Evolutionary conservation across 768 basidiomycete genomes (phyloP).

Genomic region (Daedaleopsis nitida): DNA sequence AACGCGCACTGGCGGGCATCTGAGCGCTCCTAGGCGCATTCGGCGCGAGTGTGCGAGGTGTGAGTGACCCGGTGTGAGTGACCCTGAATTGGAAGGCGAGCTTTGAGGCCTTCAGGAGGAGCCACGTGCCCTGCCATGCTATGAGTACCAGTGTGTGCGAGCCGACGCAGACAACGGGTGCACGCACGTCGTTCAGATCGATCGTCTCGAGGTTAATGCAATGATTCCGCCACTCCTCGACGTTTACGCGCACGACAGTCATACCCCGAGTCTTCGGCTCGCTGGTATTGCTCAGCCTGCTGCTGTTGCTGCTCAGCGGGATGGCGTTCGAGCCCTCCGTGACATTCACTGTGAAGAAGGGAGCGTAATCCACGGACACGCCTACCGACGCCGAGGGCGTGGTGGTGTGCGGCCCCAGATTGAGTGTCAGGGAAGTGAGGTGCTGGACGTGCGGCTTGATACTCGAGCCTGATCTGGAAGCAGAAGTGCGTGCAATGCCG

Average conservation of each 20-base stretch:
- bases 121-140: conserved; percentile 43
- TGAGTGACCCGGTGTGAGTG: too few relatives aligned
- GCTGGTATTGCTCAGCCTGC: too few relatives aligned
- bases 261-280: not conserved
- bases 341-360: conserved; percentile 49
- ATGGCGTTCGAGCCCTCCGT: conserved; percentile 48
- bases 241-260: conserved; percentile 48
- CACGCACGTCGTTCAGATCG: conserved; percentile 42
- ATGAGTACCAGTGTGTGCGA: not conserved
- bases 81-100: conserved; percentile 56
- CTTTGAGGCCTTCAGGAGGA: conserved; percentile 44
- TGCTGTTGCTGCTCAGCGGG: conserved; percentile 29
- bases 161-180: conserved; percentile 7
- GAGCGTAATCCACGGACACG: conserved; percentile 49
- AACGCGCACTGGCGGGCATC: too few relatives aligned
- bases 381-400: conserved; percentile 48
- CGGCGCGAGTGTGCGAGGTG: too few relatives aligned
- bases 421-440: conserved; percentile 44
- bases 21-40: too few relatives aligned
- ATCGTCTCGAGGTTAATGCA: conserved; percentile 54
- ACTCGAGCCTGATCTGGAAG: conserved; percentile 53
- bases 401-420: conserved; percentile 53
- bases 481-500: too few relatives aligned
- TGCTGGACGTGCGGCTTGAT: conserved; percentile 51
- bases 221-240: conserved; percentile 62